phyloP scores from a whole-genome alignment of 1,284 basidiomycete genomes.

The Cutaneotrichosporon sp. region DNA sequence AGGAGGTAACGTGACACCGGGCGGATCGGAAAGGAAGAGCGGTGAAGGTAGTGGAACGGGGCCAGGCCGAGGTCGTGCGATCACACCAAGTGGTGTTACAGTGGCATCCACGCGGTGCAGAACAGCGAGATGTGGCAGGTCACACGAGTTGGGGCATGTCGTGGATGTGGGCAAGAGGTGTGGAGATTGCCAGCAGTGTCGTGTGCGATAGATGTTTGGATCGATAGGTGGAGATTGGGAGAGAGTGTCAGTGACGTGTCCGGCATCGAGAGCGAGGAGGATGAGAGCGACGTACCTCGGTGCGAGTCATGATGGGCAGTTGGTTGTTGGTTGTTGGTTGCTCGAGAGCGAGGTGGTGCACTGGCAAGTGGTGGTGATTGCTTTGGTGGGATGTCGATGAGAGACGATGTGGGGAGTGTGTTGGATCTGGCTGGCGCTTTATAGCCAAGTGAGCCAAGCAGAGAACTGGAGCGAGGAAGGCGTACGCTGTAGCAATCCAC shows the following conservation, averaged over 20 bases:
- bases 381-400: neutral
- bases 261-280: neutral
- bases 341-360: neutral
- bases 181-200: neutral
- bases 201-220: neutral
- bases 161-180: neutral
- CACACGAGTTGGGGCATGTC: neutral
- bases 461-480: too few species aligned
- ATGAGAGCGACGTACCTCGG: slow-evolving; percentile 16
- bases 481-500: too few species aligned
- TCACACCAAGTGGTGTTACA: neutral
- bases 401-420: neutral
- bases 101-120: neutral
- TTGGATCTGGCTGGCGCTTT: neutral
- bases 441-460: too few species aligned
- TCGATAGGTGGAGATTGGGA: too few species aligned
- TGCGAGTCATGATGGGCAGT: slow-evolving; percentile 22
- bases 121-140: neutral
- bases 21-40: neutral
- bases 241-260: neutral
- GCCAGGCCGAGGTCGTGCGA: neutral
- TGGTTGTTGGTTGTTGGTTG: slow-evolving; percentile 5
- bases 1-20: too few species aligned
- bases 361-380: neutral
- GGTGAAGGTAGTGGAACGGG: neutral